Evolutionary conservation across 441 rosid species (phyloP).

Genomic region (Geranium incanum): DNA sequence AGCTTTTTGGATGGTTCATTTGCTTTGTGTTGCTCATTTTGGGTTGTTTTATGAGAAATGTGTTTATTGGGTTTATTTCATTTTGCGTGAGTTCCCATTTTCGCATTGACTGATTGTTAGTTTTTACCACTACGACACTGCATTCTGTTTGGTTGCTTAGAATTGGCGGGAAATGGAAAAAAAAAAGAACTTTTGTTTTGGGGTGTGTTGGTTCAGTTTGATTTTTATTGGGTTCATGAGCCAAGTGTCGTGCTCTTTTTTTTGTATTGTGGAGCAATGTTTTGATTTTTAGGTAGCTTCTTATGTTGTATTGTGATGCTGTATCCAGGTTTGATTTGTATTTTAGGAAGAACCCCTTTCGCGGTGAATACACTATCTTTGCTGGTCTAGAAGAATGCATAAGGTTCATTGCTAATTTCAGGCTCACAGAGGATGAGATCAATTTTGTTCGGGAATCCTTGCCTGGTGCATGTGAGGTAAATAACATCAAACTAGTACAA

Average conservation of each 20-base stretch:
- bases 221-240: too few relatives aligned
- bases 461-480: constrained; percentile 74
- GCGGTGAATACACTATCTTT: constrained; percentile 78
- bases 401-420: constrained; percentile 74
- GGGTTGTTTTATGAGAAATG: too few relatives aligned
- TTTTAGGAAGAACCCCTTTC: constrained; percentile 79
- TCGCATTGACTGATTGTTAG: neutral
- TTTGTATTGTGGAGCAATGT: too few relatives aligned
- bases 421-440: constrained; percentile 58
- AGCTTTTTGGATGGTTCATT: neutral
- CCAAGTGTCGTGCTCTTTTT: too few relatives aligned
- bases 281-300: too few relatives aligned
- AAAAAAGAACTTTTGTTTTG: neutral
- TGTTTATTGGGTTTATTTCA: too few relatives aligned
- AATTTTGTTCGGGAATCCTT: constrained; percentile 46
- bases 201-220: neutral
- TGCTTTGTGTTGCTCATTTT: too few relatives aligned
- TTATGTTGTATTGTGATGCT: too few relatives aligned
- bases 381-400: constrained; percentile 91
- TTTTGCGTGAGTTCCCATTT: too few relatives aligned
- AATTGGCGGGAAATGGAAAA: neutral
- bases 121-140: neutral
- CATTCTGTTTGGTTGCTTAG: neutral
- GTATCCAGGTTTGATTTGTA: constrained; percentile 64
- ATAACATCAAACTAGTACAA: too few relatives aligned